Percentiles rank a stretch among this genome's conserved stretches.
phyloP scores from a whole-genome alignment of 2,329 filamentous ascomycete species.

The Cladosporium velox region DNA sequence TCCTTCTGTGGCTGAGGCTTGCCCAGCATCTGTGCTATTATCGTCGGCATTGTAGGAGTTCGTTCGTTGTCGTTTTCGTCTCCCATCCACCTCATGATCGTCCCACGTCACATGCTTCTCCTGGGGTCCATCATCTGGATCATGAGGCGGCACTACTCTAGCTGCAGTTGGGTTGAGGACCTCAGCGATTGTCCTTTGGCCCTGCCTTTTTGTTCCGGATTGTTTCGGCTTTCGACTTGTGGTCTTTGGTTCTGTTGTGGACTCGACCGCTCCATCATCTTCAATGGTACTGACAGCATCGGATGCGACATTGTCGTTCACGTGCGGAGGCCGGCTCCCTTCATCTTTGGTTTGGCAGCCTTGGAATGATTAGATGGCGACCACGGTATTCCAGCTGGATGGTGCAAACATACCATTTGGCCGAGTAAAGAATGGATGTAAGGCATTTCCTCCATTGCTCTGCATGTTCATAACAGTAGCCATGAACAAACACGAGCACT shows the following conservation, averaged over 20 bases:
- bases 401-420: conserved; percentile 23
- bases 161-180: conserved; percentile 27
- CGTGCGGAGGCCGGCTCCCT: background rate
- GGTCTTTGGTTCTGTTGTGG: conserved; percentile 19
- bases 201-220: conserved; percentile 20
- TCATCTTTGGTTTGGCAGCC: background rate
- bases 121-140: background rate
- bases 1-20: background rate
- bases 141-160: background rate
- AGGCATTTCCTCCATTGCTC: conserved; percentile 7
- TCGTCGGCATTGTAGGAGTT: conserved; percentile 26
- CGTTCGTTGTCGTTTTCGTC: conserved; percentile 44
- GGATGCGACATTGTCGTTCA: conserved; percentile 2
- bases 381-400: conserved; percentile 4
- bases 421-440: conserved; percentile 37
- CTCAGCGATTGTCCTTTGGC: conserved; percentile 34
- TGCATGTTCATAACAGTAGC: conserved; percentile 21
- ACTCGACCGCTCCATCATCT: conserved; percentile 24
- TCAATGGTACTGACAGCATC: conserved; percentile 22
- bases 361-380: background rate
- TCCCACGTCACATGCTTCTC: conserved; percentile 17
- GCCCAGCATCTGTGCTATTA: background rate
- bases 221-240: conserved; percentile 11
- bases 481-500: conserved; percentile 2
- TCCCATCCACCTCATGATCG: conserved; percentile 34